Conservation (phyloP, 1,139 yeast species). For the Protomyces lactucae-debilis region DNA sequence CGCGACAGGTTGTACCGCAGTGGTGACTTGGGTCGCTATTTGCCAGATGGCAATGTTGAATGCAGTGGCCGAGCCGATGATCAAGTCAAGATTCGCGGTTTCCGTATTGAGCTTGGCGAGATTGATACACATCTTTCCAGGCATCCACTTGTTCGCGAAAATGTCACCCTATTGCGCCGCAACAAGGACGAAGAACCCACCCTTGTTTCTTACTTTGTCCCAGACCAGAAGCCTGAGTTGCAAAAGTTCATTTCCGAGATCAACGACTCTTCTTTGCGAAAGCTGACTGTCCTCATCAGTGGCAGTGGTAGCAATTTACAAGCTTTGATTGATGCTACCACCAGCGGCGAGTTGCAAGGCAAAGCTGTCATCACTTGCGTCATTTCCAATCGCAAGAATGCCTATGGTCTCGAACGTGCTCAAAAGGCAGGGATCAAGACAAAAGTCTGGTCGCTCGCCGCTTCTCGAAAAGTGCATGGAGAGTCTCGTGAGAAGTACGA, state of each 20-base stretch:
- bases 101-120: constrained; percentile 96
- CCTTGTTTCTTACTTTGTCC: constrained; percentile 85
- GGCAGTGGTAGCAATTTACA: constrained; percentile 94
- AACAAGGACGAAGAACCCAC: constrained; percentile 91
- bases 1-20: constrained; percentile 94
- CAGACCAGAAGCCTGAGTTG: constrained; percentile 53
- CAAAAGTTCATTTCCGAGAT: constrained; percentile 45
- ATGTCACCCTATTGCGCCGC: constrained; percentile 47
- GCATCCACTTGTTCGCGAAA: constrained; percentile 30
- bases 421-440: constrained; percentile 61
- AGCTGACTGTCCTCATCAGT: constrained; percentile 63
- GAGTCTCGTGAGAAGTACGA: constrained; percentile 76
- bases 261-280: background rate
- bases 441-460: constrained; percentile 63
- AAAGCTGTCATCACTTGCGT: constrained; percentile 63
- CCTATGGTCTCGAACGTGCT: constrained; percentile 83
- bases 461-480: constrained; percentile 56
- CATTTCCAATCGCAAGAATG: constrained; percentile 73
- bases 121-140: constrained; percentile 87
- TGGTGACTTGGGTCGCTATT: constrained; percentile 93
- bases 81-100: constrained; percentile 96
- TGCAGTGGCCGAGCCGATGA: constrained; percentile 99
- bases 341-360: constrained; percentile 43
- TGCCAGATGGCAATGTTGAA: constrained; percentile 93
- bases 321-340: constrained; percentile 74